Evolutionary conservation across 331 rosid species (phyloP), one percentile per base, ranked within the genome.

Genomic region (Dryas integrifolia): DNA sequence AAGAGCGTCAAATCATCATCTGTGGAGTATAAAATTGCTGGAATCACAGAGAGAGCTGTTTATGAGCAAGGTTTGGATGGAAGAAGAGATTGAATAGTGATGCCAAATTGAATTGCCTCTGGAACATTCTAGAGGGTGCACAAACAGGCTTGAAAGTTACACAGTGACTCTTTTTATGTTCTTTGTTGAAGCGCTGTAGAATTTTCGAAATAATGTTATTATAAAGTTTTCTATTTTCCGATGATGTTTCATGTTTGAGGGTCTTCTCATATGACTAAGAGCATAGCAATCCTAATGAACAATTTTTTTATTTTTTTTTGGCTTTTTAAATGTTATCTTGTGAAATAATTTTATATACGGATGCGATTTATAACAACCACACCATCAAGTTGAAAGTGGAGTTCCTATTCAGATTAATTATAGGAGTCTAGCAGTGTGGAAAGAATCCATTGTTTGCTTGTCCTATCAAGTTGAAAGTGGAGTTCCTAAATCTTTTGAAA

Each of bases 41-140:
- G 9, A 9, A 24, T 30, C 6, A 24, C n/a, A 14, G 1, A 13
- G 9, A 21, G 64, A 13, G 26, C 26, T 41, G 65, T 41, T 55
- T 44, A 57, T 6, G 39, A 45, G 48, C 3, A n/a, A 9, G 10
- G 67, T 15, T 9, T 26, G 57, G 47, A 44, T 9, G 46, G 51
- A 58, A 58, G 51, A 58, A 58, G 47, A 5, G 35, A 58, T 62
- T 10, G 35, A 71, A 58, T 39, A 58, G 57, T 58, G 65, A 58
- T 46, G 39, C 67, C 35, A 58, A 46, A 14, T 70, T 24, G 57
- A 58, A 72, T 30, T 4, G 39, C 24, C 46, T 26, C 46, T 5
- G 0, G 35, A 5, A 16, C 44, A 43, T 24, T 40, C 38, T 14
- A n/a, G 55, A 24, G 38, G 58, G 58, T 46, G 39, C 67, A 2